Percentiles rank a stretch among this genome's conserved stretches.
These are phyloP conservation scores for Clonostachys solani DNA, from an alignment of 2,329 filamentous ascomycete species.

Conservation along the genomic window DNA sequence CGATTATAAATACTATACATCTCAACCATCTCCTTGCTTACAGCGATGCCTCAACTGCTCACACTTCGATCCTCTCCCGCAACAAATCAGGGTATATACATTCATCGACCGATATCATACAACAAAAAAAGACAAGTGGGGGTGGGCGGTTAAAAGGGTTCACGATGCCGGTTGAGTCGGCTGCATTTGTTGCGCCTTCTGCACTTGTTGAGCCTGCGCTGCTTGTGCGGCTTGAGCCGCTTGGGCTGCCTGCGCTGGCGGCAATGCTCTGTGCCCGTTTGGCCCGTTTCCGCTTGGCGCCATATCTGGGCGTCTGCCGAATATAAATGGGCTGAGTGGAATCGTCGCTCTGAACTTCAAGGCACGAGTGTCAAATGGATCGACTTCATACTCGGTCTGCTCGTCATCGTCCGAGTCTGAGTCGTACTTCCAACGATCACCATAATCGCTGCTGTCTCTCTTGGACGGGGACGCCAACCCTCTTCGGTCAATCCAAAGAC, in stretches of 20 bases:
- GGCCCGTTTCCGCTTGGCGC: slow-evolving; percentile 1
- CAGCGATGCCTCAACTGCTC: too few relatives aligned
- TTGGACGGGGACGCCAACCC: slow-evolving; percentile 47
- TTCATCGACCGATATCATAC: slow-evolving; percentile 11
- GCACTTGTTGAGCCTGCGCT: background rate
- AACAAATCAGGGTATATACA: slow-evolving; percentile 7
- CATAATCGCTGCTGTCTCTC: slow-evolving; percentile 24
- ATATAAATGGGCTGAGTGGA: slow-evolving; percentile 39
- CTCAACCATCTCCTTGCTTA: background rate
- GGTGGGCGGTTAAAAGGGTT: too few relatives aligned
- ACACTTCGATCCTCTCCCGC: too few relatives aligned
- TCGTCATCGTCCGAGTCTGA: slow-evolving; percentile 83
- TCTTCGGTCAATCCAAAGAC: slow-evolving; percentile 84
- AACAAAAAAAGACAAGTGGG: slow-evolving; percentile 1
- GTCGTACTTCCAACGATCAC: slow-evolving; percentile 82
- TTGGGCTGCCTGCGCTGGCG: background rate
- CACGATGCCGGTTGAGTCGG: background rate
- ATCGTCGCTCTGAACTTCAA: slow-evolving; percentile 59
- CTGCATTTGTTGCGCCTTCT: background rate
- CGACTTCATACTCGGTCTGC: slow-evolving; percentile 68
- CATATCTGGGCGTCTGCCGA: slow-evolving; percentile 20
- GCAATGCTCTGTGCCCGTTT: background rate
- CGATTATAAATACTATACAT: slow-evolving; percentile 3
- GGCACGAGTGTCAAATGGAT: slow-evolving; percentile 60
- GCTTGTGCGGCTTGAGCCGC: background rate